A percentile compares a stretch with the other conserved stretches of the same genome.
These are phyloP conservation scores for Coemansia sp. DNA, from an alignment of 192 early-diverging fungal species.

Conservation along the genomic window DNA sequence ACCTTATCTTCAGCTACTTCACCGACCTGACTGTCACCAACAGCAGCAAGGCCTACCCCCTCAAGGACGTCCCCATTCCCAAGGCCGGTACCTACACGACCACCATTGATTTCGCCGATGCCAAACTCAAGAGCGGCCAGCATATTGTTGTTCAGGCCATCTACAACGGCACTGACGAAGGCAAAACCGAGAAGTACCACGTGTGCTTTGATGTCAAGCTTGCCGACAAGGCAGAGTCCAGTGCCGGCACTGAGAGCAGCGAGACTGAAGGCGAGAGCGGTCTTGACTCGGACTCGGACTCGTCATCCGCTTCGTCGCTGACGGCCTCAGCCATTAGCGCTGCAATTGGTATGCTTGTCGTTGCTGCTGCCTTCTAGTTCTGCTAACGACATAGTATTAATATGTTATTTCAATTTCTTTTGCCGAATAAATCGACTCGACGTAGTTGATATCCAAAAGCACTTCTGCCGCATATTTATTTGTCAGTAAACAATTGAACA, in stretches of 20 bases:
- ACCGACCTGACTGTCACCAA: constrained; percentile 38
- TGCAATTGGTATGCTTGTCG: constrained; percentile 23
- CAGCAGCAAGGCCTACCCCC: constrained; percentile 14
- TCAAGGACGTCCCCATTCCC: constrained; percentile 22
- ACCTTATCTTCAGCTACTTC: constrained; percentile 52
- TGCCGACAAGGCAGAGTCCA: constrained; percentile 7
- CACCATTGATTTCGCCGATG: constrained; percentile 31
- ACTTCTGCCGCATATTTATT: neutral
- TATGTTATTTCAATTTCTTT: neutral
- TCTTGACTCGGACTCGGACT: neutral
- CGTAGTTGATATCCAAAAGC: neutral
- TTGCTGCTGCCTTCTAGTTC: constrained; percentile 18
- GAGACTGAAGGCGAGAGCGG: constrained; percentile 4
- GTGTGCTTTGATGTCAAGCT: constrained; percentile 52
- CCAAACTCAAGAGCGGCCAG: constrained; percentile 41
- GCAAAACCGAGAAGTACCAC: constrained; percentile 35
- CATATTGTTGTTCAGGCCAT: constrained; percentile 49
- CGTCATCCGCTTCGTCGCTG: neutral
- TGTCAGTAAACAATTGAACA: neutral
- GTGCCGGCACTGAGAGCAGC: neutral
- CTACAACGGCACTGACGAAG: constrained; percentile 41
- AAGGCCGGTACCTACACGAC: constrained; percentile 30
- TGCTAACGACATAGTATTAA: neutral
- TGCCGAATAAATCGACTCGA: neutral
- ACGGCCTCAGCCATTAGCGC: constrained; percentile 22